These are phyloP conservation scores for Pisolithus thermaeus DNA, from an alignment of 1,284 basidiomycete genomes.

Conservation along the genomic window DNA sequence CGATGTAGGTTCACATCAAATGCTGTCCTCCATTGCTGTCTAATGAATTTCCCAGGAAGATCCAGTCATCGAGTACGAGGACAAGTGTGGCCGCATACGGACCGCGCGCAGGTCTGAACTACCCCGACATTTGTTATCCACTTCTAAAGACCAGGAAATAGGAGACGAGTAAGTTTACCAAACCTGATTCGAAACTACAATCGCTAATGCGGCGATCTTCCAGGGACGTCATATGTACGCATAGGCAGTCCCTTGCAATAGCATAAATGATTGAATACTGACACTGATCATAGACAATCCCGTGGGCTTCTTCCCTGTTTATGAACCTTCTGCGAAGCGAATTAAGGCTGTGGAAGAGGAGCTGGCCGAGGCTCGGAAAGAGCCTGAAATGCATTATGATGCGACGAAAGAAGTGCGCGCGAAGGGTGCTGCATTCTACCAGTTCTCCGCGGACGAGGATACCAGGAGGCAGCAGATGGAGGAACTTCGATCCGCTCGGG, in stretches of 20 bases:
- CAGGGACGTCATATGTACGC: conserved; percentile 57
- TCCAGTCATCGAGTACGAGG: conserved; percentile 77
- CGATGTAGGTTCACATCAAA: conserved; percentile 30
- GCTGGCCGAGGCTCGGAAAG: conserved; percentile 67
- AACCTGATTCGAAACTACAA: neutral
- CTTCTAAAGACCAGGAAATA: conserved; percentile 46
- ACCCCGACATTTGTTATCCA: conserved; percentile 60
- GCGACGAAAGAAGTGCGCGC: conserved; percentile 74
- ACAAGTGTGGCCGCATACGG: conserved; percentile 81
- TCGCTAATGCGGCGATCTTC: conserved; percentile 11
- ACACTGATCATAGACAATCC: conserved; percentile 55
- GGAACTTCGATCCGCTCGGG: conserved; percentile 56
- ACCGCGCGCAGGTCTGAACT: conserved; percentile 69
- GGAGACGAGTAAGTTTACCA: conserved; percentile 45
- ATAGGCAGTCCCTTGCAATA: conserved; percentile 22
- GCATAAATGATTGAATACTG: conserved; percentile 3
- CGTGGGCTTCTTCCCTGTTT: conserved; percentile 77
- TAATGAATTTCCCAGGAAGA: conserved; percentile 38
- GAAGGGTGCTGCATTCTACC: conserved; percentile 87
- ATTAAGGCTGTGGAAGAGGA: conserved; percentile 71
- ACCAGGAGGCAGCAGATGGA: conserved; percentile 74
- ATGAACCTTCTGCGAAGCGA: conserved; percentile 77
- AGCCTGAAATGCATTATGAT: conserved; percentile 78
- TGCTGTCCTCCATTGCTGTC: neutral
- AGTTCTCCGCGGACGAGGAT: conserved; percentile 81